A percentile compares a stretch with the other conserved stretches of the same genome.
Evolutionary conservation across 2,329 filamentous ascomycete species (phyloP).

Genomic region (Colletotrichum kahawae): DNA sequence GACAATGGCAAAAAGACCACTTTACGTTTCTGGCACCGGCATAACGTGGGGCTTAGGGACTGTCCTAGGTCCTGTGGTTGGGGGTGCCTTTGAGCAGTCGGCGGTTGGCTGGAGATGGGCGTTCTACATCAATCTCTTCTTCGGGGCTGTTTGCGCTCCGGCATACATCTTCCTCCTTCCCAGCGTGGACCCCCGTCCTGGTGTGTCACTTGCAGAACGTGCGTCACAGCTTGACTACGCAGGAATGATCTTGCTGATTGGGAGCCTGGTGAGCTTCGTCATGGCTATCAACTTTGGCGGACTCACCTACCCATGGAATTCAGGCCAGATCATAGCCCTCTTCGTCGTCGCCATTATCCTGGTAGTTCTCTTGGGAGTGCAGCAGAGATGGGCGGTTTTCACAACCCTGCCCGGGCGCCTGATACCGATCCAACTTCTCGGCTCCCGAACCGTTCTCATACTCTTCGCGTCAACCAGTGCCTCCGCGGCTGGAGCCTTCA

Average conservation of each 20-base stretch:
- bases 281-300: constrained; percentile 59
- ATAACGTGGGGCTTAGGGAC: constrained; percentile 47
- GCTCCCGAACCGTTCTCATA: background rate
- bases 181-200: constrained; percentile 22
- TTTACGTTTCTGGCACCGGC: constrained; percentile 24
- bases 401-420: background rate
- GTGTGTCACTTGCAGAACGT: constrained; percentile 27
- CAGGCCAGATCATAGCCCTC: constrained; percentile 45
- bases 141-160: constrained; percentile 37
- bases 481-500: background rate
- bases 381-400: constrained; percentile 19
- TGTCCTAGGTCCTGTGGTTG: constrained; percentile 44
- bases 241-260: constrained; percentile 47
- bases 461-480: background rate
- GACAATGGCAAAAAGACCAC: background rate
- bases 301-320: constrained; percentile 49
- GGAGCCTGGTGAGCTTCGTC: constrained; percentile 41
- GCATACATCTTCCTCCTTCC: constrained; percentile 32
- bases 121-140: constrained; percentile 59
- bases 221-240: constrained; percentile 46
- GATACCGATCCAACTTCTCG: background rate
- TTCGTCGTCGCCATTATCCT: constrained; percentile 47
- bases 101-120: constrained; percentile 44
- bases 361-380: background rate
- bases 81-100: constrained; percentile 45